phyloP scores from a whole-genome alignment of 83 land plant species.

The Larix sibirica region DNA sequence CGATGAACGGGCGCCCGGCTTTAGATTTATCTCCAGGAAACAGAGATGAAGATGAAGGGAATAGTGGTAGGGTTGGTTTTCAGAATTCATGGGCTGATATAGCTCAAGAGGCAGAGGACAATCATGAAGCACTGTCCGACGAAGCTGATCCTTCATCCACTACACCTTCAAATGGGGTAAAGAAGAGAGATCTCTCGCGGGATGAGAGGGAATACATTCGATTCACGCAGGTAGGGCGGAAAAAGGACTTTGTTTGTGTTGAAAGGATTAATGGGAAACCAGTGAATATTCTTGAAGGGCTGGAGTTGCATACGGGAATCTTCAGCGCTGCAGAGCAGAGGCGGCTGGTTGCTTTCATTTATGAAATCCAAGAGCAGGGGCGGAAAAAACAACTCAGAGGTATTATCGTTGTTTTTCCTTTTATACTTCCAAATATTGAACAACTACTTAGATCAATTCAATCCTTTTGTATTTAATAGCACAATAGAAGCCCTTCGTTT shows the following conservation, averaged over 20 bases:
- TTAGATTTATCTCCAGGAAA: not conserved
- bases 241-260: conserved; percentile 67
- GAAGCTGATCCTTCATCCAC: conserved; percentile 6
- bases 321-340: conserved; percentile 85
- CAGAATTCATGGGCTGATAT: conserved; percentile 67
- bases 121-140: not conserved
- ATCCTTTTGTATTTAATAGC: not conserved
- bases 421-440: no score
- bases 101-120: conserved; percentile 61
- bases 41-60: not conserved
- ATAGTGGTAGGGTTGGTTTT: not conserved
- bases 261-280: conserved; percentile 76
- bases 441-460: no score
- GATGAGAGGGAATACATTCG: conserved; percentile 66
- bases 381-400: conserved; percentile 62
- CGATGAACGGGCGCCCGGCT: not conserved
- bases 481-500: not conserved
- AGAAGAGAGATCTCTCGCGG: conserved; percentile 39
- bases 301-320: conserved; percentile 86
- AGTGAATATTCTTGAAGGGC: conserved; percentile 74
- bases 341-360: conserved; percentile 65
- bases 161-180: not conserved
- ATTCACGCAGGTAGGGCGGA: conserved; percentile 48
- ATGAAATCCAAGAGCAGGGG: conserved; percentile 65
- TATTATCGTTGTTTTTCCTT: conserved; percentile 17